Conservation (phyloP, 352 stramenopile species). For the Globisporangium orthogonon region DNA sequence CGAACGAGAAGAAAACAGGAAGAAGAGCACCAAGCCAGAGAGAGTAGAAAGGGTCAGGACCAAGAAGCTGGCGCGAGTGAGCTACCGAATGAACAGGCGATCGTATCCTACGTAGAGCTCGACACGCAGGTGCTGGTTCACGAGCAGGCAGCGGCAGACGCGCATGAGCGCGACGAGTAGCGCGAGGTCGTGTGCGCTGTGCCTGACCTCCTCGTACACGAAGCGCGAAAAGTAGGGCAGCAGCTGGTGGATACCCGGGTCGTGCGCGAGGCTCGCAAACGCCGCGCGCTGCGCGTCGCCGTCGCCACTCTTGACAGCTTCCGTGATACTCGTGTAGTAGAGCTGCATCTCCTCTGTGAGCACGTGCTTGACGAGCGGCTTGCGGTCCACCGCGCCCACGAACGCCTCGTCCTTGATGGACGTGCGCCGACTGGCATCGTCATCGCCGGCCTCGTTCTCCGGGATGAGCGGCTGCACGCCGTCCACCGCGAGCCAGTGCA, state of each 20-base stretch:
- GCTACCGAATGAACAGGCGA: not conserved
- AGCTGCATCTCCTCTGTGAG: slow-evolving; percentile 88
- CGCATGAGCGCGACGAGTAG: slow-evolving; percentile 85
- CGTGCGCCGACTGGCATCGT: slow-evolving; percentile 59
- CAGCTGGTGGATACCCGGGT: slow-evolving; percentile 87
- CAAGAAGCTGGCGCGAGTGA: no score
- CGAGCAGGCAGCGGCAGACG: slow-evolving; percentile 84
- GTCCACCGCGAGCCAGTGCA: slow-evolving; percentile 83
- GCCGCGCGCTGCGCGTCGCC: slow-evolving; percentile 67
- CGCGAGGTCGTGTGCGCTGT: slow-evolving; percentile 73
- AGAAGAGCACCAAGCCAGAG: not conserved
- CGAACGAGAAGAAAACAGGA: no score
- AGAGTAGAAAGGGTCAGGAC: no score
- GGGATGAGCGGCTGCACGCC: slow-evolving; percentile 77
- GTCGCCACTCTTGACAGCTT: slow-evolving; percentile 72
- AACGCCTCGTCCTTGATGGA: slow-evolving; percentile 78
- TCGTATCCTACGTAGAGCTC: slow-evolving; percentile 84
- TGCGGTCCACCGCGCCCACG: slow-evolving; percentile 58
- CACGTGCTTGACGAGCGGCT: slow-evolving; percentile 81
- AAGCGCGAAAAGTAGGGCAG: slow-evolving; percentile 88
- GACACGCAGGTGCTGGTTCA: slow-evolving; percentile 89
- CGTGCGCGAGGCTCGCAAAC: slow-evolving; percentile 69
- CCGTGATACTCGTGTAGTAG: slow-evolving; percentile 86
- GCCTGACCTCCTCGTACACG: slow-evolving; percentile 85
- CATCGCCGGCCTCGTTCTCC: slow-evolving; percentile 76